Conservation (phyloP, 306 rosid species). For the Dryas alaskensis region DNA sequence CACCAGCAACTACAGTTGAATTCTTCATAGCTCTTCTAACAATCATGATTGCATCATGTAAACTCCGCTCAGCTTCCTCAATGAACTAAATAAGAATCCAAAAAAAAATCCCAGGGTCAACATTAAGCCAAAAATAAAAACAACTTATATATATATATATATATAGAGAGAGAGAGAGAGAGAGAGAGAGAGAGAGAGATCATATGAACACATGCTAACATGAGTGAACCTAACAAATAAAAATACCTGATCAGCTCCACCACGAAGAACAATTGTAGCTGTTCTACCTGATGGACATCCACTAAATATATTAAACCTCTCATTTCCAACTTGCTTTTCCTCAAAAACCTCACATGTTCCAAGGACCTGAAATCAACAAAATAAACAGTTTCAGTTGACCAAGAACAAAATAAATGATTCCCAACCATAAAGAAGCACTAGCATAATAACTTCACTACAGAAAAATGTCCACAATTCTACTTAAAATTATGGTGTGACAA, state of each 20-base stretch:
- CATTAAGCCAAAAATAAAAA: background rate
- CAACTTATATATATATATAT: background rate
- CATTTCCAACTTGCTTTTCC: constrained; percentile 97
- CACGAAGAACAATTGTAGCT: constrained; percentile 97
- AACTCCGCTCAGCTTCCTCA: constrained; percentile 98
- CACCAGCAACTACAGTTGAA: constrained; percentile 97
- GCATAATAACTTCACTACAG: background rate
- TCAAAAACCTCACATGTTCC: constrained; percentile 92
- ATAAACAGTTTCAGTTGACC: constrained; percentile 20
- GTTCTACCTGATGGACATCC: constrained; percentile 96
- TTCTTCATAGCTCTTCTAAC: constrained; percentile 96
- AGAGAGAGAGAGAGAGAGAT: background rate
- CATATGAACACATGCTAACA: background rate
- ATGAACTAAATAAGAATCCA: constrained; percentile 61
- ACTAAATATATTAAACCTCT: constrained; percentile 87
- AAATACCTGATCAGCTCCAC: constrained; percentile 97
- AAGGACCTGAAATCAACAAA: constrained; percentile 61
- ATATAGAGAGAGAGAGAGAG: background rate
- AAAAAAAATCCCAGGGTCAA: constrained; percentile 14
- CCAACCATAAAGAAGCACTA: background rate
- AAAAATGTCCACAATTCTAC: background rate
- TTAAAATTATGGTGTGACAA: background rate
- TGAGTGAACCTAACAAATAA: background rate
- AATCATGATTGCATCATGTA: constrained; percentile 99
- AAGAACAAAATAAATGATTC: background rate